These are phyloP conservation scores for Acanthamoeba sp. DNA, from an alignment of 208 protist species.

Conservation along the genomic window DNA sequence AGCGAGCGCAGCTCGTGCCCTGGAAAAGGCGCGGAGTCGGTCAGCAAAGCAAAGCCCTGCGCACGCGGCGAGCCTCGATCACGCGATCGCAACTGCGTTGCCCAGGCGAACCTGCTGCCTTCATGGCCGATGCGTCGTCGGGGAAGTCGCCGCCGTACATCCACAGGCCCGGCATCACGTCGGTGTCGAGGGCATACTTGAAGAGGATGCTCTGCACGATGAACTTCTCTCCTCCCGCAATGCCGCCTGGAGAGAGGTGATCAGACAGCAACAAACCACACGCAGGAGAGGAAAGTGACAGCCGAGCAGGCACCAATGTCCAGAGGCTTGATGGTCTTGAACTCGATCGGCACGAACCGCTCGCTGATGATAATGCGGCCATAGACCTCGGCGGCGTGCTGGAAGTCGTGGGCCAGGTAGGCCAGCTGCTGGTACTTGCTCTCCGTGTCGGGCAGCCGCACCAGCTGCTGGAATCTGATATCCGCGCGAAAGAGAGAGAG, in stretches of 20 bases:
- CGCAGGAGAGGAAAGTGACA: no score
- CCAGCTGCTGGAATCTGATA: conserved; percentile 59
- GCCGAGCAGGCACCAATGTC: conserved; percentile 50
- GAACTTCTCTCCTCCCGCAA: conserved; percentile 80
- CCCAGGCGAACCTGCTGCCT: conserved; percentile 68
- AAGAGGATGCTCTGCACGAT: conserved; percentile 76
- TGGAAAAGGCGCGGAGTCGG: no score
- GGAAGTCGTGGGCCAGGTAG: conserved; percentile 77
- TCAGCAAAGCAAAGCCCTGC: background rate
- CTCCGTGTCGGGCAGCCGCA: background rate
- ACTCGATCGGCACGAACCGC: conserved; percentile 49
- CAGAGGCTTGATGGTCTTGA: conserved; percentile 79
- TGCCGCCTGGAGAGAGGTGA: background rate
- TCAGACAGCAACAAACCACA: background rate
- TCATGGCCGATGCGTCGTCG: conserved; percentile 67
- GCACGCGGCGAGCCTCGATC: background rate
- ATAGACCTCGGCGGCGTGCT: conserved; percentile 80
- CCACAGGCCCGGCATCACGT: conserved; percentile 17
- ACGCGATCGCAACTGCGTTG: no score
- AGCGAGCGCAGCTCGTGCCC: conserved; percentile 62
- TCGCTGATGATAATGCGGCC: conserved; percentile 83
- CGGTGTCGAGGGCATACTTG: conserved; percentile 71
- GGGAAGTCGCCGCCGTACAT: conserved; percentile 75
- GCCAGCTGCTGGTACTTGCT: conserved; percentile 70
- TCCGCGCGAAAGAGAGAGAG: background rate